Evolutionary conservation across 805 yeast genomes (phyloP).

Genomic region (Cyberlindnera nakhonratchasimensis): DNA sequence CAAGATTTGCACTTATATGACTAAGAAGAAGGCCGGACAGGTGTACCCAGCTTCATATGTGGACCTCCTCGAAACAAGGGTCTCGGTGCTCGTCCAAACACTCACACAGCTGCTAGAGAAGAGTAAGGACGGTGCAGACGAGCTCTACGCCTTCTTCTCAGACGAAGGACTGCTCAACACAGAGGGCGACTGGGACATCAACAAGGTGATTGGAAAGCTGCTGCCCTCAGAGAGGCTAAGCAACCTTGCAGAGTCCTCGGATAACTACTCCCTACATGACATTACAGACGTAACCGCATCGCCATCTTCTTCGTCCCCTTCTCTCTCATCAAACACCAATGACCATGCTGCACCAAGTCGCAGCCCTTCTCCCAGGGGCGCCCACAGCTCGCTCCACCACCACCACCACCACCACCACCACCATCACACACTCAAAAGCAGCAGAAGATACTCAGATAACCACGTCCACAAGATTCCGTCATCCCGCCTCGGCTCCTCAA

Average conservation of each 20-base stretch:
- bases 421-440: conserved; percentile 12
- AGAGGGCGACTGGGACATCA: conserved; percentile 27
- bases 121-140: conserved; percentile 11
- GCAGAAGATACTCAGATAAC: conserved; percentile 17
- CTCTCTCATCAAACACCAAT: too few relatives aligned
- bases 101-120: conserved; percentile 29
- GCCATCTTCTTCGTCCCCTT: conserved; percentile 2
- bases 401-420: too few relatives aligned
- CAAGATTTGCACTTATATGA: conserved; percentile 54
- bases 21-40: conserved; percentile 47
- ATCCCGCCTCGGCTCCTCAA: background rate
- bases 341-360: conserved; percentile 6
- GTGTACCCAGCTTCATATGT: conserved; percentile 44
- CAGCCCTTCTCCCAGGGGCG: conserved; percentile 15
- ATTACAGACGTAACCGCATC: conserved; percentile 22
- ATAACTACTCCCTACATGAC: conserved; percentile 22
- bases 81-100: conserved; percentile 44
- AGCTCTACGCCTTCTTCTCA: conserved; percentile 18
- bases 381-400: conserved; percentile 5
- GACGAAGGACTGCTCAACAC: conserved; percentile 19
- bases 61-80: conserved; percentile 46
- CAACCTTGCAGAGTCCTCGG: conserved; percentile 26
- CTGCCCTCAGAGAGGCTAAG: conserved; percentile 24
- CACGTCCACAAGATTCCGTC: conserved; percentile 23
- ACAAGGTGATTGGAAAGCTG: conserved; percentile 24